Conservation (phyloP, 2,329 filamentous ascomycete species). For the Ceratocystis diversiconidia region DNA sequence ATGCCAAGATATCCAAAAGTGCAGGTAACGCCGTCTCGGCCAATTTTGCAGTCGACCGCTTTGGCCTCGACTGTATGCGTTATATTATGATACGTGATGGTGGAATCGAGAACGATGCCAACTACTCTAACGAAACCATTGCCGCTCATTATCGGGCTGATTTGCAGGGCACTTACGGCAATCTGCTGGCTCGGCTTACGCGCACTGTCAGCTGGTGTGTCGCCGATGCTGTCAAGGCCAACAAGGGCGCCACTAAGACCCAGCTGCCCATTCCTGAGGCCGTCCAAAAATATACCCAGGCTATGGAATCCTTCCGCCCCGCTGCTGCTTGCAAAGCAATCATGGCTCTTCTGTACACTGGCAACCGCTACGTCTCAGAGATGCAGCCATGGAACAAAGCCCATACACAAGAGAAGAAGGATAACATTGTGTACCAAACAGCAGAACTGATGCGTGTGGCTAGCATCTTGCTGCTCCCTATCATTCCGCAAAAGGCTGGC, state of each 20-base stretch:
- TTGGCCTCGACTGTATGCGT: conserved; percentile 73
- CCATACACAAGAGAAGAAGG: conserved; percentile 27
- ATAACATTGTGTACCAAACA: conserved; percentile 52
- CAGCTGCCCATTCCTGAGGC: conserved; percentile 16
- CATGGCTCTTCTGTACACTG: conserved; percentile 19
- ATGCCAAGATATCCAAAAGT: conserved; percentile 92
- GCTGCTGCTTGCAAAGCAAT: conserved; percentile 15
- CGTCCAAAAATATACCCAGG: conserved; percentile 11
- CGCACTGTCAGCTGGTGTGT: conserved; percentile 57
- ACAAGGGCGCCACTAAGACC: not conserved
- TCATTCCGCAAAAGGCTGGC: conserved; percentile 67
- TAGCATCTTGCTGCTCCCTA: conserved; percentile 77
- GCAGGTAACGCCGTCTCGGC: conserved; percentile 91
- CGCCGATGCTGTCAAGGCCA: conserved; percentile 36
- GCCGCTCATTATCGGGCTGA: conserved; percentile 65
- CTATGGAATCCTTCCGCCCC: conserved; percentile 17
- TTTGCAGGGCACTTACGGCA: conserved; percentile 65
- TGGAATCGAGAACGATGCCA: conserved; percentile 59
- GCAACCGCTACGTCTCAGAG: conserved; percentile 39
- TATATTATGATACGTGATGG: conserved; percentile 79
- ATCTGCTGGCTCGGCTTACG: conserved; percentile 58
- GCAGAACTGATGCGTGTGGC: conserved; percentile 65
- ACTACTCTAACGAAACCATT: conserved; percentile 71
- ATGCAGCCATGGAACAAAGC: conserved; percentile 50
- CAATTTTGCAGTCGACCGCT: conserved; percentile 78